These are phyloP conservation scores for Ceratocystis harringtonii DNA, from an alignment of 2,329 filamentous ascomycete genomes.

Conservation along the genomic window DNA sequence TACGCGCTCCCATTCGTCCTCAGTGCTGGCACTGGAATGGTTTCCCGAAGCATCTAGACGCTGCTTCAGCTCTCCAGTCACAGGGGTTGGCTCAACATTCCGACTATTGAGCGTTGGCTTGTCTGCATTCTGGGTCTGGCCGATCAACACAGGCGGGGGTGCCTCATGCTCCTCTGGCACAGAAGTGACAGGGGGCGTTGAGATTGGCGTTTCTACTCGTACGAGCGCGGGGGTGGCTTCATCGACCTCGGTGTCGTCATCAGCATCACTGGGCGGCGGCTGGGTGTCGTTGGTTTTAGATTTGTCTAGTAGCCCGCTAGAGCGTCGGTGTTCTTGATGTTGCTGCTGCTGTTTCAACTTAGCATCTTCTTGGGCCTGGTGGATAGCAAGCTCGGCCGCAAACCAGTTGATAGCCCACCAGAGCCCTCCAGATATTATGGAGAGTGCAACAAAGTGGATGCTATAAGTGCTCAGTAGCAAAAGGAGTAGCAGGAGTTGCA, in stretches of 20 bases:
- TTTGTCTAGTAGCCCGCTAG: not conserved
- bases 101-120: slow-evolving; percentile 18
- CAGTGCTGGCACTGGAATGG: slow-evolving; percentile 56
- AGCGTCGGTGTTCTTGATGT: slow-evolving; percentile 20
- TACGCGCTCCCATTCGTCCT: slow-evolving; percentile 97
- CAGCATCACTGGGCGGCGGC: slow-evolving; percentile 20
- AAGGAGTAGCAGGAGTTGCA: slow-evolving; percentile 62
- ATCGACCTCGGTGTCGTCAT: slow-evolving; percentile 40
- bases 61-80: slow-evolving; percentile 35
- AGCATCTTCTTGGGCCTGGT: slow-evolving; percentile 28
- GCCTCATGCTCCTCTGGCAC: not conserved
- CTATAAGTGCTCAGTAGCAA: slow-evolving; percentile 73
- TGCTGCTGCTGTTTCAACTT: slow-evolving; percentile 19
- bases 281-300: slow-evolving; percentile 23
- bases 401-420: slow-evolving; percentile 99
- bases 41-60: slow-evolving; percentile 29
- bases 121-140: not conserved
- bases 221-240: slow-evolving; percentile 23
- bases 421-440: slow-evolving; percentile 59
- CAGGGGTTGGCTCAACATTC: slow-evolving; percentile 30
- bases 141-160: not conserved
- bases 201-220: not conserved
- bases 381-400: slow-evolving; percentile 45
- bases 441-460: slow-evolving; percentile 77
- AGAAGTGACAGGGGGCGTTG: slow-evolving; percentile 15